Base-by-base conservation (phyloP, 495 filamentous ascomycete genomes). In the Gamarada debralockiae region DNA sequence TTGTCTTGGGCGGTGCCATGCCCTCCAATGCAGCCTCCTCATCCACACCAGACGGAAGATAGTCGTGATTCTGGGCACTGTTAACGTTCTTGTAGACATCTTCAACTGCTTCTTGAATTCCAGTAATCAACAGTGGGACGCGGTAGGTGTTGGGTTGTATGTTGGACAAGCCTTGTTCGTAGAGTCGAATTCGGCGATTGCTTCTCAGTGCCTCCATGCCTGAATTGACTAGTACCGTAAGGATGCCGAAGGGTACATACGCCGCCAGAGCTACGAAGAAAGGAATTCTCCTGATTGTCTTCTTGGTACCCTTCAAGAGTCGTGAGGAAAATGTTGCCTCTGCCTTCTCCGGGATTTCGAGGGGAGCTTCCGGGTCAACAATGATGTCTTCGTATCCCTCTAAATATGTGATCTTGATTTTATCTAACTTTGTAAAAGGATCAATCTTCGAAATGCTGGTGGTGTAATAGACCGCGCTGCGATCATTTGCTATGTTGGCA, bases 401-500 rank as follows among this genome's bases (percentile, higher is more conserved):
- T 20, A 91, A 61, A 58, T 86, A 92, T 57, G 88, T 88, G 58
- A 89, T 69, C 22, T 82, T 76, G 25, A 90, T 63, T 1, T 76
- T 73, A 27, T 82, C 78, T 31, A 86, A 63, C 53, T 89, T 73
- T 14, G 59, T 62, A 69, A 80, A 97, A 0, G 90, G 92, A 61
- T 97, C 87, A 3, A 72, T 82, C 45, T 78, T 78, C 6, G 85
- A 76, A 37, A 97, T 85, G 39, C 65, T 71, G 2, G 89, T 84
- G 0, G 93, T 96, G 68, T 95, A 97, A 69, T 84, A 93, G 3
- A 80, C 75, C 2, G 85, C 87, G 22, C 80, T 83, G 29, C 85
- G 76, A 67, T 97, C 92, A 62, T 96, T 95, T 52, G 86, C 69
- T 40, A 92, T 76, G 60, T 97, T 97, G 7, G 86, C 79, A 63